Base-by-base conservation (phyloP, 371 early-diverging fungal genomes). In the Rhizopus sp. region DNA sequence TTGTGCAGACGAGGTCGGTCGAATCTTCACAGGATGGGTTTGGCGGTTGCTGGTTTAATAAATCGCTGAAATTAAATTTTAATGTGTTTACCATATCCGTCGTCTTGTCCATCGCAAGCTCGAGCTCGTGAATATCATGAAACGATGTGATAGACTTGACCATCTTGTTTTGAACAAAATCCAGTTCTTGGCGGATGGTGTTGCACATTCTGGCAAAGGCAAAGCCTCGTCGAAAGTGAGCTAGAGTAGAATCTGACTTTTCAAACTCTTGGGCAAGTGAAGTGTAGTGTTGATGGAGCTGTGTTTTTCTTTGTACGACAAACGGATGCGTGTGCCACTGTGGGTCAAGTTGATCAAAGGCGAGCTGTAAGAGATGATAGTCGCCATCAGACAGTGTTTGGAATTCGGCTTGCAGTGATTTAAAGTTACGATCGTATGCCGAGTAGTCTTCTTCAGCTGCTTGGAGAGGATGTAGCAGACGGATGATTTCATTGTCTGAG, bases 81-180 rank as follows among this genome's bases (percentile, higher is more conserved):
- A 76, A 53, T 15, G 63, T 59, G 4, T 54, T 42, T 6, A 79
- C 64, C 57, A 66, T 60, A 1, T 33, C 46, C 0, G 55, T 53
- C 6, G 80, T 71, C 23, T 70, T 66, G 34, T 69, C 59, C 39
- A 68, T 67, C 6, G 68, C 66, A 7, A 38, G 30, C 23, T 79
- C 77, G 5, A 80, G 57, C 16, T 81, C 73, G 29, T 69, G 59
- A 32, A 74, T 76, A 39, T 70, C 73, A 8, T 67, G 58, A 47
- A 69, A 68, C 10, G 67, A 69, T 3, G 67, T 69, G 8, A 66
- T 68, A 0, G 69, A 66, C 44, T 71, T 72, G 46, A 77, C 68
- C 72, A 78, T 76, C 34, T 64, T 62, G 45, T 70, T 48, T 46
- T 80, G 70, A 17, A 81, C 72, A 31, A 72, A 54, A 30, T 81